Conservation (phyloP, 2,329 filamentous ascomycete species). For the Botrytis elliptica region DNA sequence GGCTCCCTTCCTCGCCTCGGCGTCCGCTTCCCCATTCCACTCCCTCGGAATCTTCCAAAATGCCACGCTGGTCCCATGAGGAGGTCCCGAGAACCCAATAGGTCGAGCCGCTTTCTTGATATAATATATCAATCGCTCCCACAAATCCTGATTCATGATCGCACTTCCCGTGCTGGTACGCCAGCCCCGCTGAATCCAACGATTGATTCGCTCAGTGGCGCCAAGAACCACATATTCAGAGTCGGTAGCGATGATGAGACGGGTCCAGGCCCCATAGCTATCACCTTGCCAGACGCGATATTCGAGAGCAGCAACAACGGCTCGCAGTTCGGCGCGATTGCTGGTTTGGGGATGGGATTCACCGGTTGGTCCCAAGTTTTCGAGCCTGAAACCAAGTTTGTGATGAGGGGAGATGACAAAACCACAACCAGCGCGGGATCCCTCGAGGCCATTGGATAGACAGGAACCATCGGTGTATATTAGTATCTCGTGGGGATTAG, state of each 20-base stretch:
- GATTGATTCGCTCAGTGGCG: conserved; percentile 44
- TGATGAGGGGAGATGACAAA: neutral
- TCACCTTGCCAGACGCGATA: conserved; percentile 26
- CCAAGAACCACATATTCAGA: conserved; percentile 50
- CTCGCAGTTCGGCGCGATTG: conserved; percentile 56
- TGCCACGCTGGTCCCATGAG: too few species aligned
- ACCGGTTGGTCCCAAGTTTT: conserved; percentile 21
- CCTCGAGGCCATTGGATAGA: neutral
- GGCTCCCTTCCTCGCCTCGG: neutral
- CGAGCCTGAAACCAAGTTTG: conserved; percentile 13
- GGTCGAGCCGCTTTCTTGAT: neutral
- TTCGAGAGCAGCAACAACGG: conserved; percentile 50
- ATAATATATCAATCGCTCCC: neutral
- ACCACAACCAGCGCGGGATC: neutral
- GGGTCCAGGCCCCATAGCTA: conserved; percentile 41
- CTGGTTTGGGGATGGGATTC: conserved; percentile 43
- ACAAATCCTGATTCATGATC: conserved; percentile 44
- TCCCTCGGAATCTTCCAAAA: neutral
- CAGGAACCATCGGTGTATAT: conserved; percentile 1
- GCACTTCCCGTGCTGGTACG: conserved; percentile 36
- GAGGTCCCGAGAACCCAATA: too few species aligned
- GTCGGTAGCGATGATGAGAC: conserved; percentile 53
- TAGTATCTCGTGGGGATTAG: neutral
- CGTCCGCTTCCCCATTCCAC: neutral
- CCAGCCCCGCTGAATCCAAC: conserved; percentile 49